A percentile compares a stretch with the other conserved stretches of the same genome.
Conservation (phyloP, 352 stramenopile species). For the Heterotrichella gracilis region DNA sequence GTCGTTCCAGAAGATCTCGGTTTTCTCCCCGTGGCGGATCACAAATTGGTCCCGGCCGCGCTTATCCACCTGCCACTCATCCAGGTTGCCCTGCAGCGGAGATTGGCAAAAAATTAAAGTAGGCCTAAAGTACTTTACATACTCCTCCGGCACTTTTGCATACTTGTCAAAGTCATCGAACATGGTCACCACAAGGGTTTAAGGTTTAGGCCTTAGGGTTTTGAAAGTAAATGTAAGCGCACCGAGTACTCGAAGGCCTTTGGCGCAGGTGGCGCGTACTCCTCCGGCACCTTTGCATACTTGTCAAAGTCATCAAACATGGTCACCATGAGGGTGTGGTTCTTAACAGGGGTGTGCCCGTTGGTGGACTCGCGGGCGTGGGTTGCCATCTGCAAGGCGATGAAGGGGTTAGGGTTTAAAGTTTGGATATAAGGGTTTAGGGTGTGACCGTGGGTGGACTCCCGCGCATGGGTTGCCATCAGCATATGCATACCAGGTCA, state of each 20-base stretch:
- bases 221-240: no score
- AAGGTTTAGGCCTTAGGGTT: no score
- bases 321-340: conserved; percentile 62
- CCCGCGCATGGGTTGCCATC: no score
- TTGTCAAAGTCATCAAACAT: conserved; percentile 49
- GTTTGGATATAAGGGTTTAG: no score
- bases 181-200: conserved; percentile 57
- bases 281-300: no score
- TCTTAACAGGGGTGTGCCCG: conserved; percentile 55
- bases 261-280: no score
- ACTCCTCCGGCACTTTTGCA: conserved; percentile 22
- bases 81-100: conserved; percentile 51
- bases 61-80: conserved; percentile 56
- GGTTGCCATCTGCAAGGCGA: no score
- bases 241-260: no score
- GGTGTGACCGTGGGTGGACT: no score
- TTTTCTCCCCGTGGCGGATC: conserved; percentile 64
- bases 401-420: no score
- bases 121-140: conserved; percentile 16
- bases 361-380: conserved; percentile 18
- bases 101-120: conserved; percentile 34
- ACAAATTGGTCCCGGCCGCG: conserved; percentile 62
- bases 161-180: conserved; percentile 33
- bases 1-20: conserved; percentile 76
- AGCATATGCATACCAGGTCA: no score